Conservation (phyloP, 2,329 filamentous ascomycete species). For the Aspergillus neoniger region DNA sequence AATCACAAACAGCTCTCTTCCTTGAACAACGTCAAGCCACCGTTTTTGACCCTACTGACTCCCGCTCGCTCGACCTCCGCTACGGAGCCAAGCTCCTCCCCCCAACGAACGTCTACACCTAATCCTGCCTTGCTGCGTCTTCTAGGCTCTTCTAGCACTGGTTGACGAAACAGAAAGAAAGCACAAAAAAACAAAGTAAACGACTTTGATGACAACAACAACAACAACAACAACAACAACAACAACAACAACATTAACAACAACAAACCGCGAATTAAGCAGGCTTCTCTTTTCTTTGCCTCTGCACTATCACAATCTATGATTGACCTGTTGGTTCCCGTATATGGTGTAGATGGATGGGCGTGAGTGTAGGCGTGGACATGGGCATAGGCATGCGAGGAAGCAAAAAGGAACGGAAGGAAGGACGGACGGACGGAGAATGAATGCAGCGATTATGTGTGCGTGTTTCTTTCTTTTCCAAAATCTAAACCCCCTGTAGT, state of each 20-base stretch:
- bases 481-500: background rate
- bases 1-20: constrained; percentile 32
- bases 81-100: constrained; percentile 40
- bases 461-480: too few species aligned
- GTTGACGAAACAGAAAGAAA: background rate
- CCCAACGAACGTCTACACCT: constrained; percentile 28
- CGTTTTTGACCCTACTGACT: constrained; percentile 42
- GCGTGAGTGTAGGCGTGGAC: background rate
- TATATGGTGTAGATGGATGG: background rate
- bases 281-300: background rate
- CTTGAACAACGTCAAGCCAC: constrained; percentile 42
- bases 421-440: background rate
- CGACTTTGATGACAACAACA: constrained; percentile 10
- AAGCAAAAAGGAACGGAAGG: background rate
- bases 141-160: background rate
- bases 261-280: background rate
- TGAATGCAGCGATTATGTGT: background rate
- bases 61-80: constrained; percentile 45
- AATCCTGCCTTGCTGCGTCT: constrained; percentile 1
- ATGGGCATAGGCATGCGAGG: background rate
- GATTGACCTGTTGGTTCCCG: background rate
- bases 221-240: background rate
- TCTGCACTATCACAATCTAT: background rate
- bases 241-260: background rate
- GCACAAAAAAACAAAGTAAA: constrained; percentile 2